Percentiles rank a stretch among this genome's conserved stretches.
phyloP scores from a whole-genome alignment of 148 eudicot species.

The Rhododendron henanense region DNA sequence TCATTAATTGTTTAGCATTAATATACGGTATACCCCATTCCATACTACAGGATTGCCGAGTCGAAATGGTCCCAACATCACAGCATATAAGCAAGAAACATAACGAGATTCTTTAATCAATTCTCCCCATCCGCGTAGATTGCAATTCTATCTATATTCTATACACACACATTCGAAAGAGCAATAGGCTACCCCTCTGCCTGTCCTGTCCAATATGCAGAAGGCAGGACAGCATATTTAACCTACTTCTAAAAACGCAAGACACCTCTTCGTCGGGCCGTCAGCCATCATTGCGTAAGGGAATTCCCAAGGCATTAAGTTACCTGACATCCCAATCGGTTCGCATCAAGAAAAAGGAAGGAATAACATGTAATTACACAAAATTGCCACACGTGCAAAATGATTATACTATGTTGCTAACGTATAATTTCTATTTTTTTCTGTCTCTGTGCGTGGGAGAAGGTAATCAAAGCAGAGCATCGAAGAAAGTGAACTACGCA shows the following conservation, averaged over 20 bases:
- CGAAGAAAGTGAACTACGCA: neutral
- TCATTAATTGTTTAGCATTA: neutral
- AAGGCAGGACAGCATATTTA: neutral
- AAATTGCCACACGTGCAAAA: neutral
- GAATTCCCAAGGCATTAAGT: neutral
- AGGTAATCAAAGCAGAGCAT: neutral
- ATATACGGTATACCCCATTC: neutral
- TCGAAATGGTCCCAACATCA: neutral
- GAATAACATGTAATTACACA: neutral
- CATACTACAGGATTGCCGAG: neutral
- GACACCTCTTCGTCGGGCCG: neutral
- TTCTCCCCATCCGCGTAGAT: neutral
- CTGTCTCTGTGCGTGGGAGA: neutral
- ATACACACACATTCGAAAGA: neutral
- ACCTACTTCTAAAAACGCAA: neutral
- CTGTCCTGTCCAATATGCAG: neutral
- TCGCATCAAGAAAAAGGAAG: slow-evolving; percentile 1
- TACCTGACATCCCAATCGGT: neutral
- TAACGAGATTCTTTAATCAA: neutral
- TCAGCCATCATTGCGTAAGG: neutral
- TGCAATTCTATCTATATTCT: neutral
- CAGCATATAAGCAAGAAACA: neutral
- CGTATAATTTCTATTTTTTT: neutral
- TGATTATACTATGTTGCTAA: neutral
- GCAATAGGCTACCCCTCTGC: neutral